Conservation (phyloP, 176 grass and related monocot genomes). For the Triticum timopheevii region DNA sequence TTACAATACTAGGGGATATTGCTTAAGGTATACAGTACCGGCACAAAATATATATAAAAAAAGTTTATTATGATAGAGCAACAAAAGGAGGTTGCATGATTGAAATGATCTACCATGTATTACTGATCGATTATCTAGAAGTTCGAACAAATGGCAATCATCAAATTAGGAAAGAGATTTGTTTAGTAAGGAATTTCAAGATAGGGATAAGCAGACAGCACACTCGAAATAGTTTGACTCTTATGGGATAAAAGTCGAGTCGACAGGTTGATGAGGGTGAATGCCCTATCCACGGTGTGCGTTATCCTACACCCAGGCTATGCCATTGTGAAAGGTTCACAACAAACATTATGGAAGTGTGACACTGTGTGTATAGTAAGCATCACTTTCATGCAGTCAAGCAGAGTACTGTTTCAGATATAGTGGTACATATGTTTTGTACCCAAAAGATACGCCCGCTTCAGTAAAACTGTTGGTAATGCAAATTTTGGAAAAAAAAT, state of each 20-base stretch:
- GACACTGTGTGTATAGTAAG: not conserved
- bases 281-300: not conserved
- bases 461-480: not conserved
- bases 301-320: not conserved
- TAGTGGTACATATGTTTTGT: not conserved
- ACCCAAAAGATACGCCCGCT: not conserved
- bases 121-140: not conserved
- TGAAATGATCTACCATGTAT: slow-evolving; percentile 17
- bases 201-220: not conserved
- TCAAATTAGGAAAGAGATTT: not conserved
- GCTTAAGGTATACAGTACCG: not conserved
- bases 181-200: not conserved
- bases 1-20: not conserved
- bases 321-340: not conserved
- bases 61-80: not conserved
- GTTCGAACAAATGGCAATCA: not conserved
- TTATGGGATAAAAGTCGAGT: not conserved
- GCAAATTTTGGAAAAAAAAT: not conserved
- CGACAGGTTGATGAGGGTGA: not conserved
- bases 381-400: not conserved
- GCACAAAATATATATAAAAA: not conserved
- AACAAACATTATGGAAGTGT: not conserved
- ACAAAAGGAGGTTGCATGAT: not conserved
- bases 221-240: not conserved
- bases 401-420: not conserved